Conservation (phyloP, 2,329 filamentous ascomycete genomes). For the Teratosphaeria viscida region DNA sequence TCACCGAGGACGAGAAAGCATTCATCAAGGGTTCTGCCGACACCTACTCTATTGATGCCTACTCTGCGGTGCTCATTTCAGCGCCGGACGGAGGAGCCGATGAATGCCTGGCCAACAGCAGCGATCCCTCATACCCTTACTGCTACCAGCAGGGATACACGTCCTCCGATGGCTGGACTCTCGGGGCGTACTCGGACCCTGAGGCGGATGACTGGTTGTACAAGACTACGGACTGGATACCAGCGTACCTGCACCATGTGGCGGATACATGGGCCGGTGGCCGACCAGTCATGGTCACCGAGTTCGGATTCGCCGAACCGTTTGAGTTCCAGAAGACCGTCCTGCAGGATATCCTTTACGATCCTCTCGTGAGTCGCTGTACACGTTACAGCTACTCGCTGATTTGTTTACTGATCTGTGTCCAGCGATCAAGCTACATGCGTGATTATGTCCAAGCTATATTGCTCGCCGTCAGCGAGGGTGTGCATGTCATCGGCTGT, state of each 20-base stretch:
- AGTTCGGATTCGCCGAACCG: not conserved
- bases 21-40: conserved; percentile 24
- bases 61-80: conserved; percentile 22
- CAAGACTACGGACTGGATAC: not conserved
- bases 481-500: conserved; percentile 42
- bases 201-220: not conserved
- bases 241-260: not conserved
- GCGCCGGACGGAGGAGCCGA: conserved; percentile 16
- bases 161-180: not conserved
- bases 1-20: conserved; percentile 23
- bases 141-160: conserved; percentile 21
- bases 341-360: not conserved
- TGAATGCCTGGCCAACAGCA: conserved; percentile 32
- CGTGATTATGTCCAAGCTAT: not conserved
- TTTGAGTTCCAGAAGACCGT: not conserved
- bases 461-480: conserved; percentile 30
- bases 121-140: conserved; percentile 31
- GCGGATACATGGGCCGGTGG: not conserved
- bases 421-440: not conserved
- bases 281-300: not conserved
- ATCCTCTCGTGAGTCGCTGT: not conserved
- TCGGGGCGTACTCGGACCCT: not conserved
- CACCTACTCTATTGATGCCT: conserved; percentile 28
- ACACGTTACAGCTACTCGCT: not conserved
- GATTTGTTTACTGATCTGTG: not conserved